These are phyloP conservation scores for Pezicula carpinea DNA, from an alignment of 2,329 filamentous ascomycete genomes.

Conservation along the genomic window DNA sequence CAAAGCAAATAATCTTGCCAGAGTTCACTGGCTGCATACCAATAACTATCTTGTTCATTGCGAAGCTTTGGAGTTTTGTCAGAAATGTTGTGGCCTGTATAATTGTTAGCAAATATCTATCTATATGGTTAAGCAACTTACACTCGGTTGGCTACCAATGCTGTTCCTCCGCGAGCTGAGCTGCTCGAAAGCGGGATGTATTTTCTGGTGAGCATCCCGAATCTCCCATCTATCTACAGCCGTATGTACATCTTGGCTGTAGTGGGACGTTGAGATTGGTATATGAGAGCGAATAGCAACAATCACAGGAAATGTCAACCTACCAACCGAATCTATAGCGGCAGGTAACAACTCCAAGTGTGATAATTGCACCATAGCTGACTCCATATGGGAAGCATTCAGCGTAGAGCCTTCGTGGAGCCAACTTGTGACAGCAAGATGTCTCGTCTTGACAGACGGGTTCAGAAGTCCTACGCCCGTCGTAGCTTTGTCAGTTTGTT, in stretches of 20 bases:
- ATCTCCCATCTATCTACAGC: slow-evolving; percentile 82
- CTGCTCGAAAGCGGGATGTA: slow-evolving; percentile 76
- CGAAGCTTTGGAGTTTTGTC: slow-evolving; percentile 61
- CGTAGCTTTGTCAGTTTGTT: slow-evolving; percentile 50
- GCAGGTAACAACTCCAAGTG: slow-evolving; percentile 70
- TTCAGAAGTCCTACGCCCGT: slow-evolving; percentile 43
- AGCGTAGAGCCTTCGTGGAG: slow-evolving; percentile 17
- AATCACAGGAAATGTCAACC: slow-evolving; percentile 50
- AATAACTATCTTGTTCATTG: slow-evolving; percentile 66
- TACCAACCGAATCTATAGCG: slow-evolving; percentile 46
- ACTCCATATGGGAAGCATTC: slow-evolving; percentile 40
- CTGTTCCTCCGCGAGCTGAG: slow-evolving; percentile 62
- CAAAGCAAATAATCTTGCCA: slow-evolving; percentile 66
- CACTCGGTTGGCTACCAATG: slow-evolving; percentile 20
- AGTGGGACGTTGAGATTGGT: slow-evolving; percentile 48
- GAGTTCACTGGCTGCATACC: slow-evolving; percentile 64
- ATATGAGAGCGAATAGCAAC: slow-evolving; percentile 67
- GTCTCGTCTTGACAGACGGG: slow-evolving; percentile 49
- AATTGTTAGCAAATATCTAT: slow-evolving; percentile 7
- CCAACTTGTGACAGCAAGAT: slow-evolving; percentile 55
- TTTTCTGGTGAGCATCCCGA: slow-evolving; percentile 55
- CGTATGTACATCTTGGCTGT: slow-evolving; percentile 62
- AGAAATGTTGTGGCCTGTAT: slow-evolving; percentile 42
- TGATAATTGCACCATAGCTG: slow-evolving; percentile 60
- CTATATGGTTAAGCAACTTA: slow-evolving; percentile 15